Evolutionary conservation across 2,329 filamentous ascomycete species (phyloP), one percentile per base, ranked within the genome.

Genomic region (Dothiorella sarmentorum): DNA sequence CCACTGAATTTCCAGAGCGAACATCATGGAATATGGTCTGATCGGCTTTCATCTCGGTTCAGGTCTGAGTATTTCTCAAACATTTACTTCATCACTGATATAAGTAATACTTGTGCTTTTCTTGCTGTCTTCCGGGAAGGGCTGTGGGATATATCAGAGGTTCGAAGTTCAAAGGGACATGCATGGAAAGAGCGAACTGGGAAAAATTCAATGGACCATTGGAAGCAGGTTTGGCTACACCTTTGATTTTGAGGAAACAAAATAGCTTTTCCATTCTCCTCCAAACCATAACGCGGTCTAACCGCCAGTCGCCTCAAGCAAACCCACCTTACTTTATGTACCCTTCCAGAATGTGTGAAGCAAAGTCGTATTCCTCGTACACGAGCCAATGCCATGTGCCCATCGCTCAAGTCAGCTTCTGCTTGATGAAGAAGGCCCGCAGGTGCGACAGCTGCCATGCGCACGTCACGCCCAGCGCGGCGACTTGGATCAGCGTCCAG

Each of bases 401-500:
- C 31, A 4, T 17, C 31, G 7, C 53, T 76, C 85, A 99, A 61
- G 94, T 97, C 73, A 99, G 86, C 83, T 99, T 99, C 81, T 97
- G 93, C 84, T 99, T 99, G 81, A 99, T 99, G 80, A 99, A 99
- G 84, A 99, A 99, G 45, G 90, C 89, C 66, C 94, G 85, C 68
- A 99, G 83, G 77, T 99, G 93, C 56, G 91, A 96, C 45, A 99
- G 81, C 76, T 99, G 94, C 94, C 94, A 99, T 62, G 91, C 90
- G 77, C 94, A 99, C 31, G 94, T 96, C 58, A 87, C 81, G 58
- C 87, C 90, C 56, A 99, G 81, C 35, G 97, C 85, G 55, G 86
- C 82, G 61, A 97, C 79, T 76, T 99, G 94, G 65, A 97, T 88
- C 64, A 97, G 70, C 65, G 94, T 93, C 93, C 94, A 99, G 67